Evolutionary conservation across 257 asterid genomes (phyloP), one percentile per base, ranked within the genome.

Genomic region (Linaria vulgaris): DNA sequence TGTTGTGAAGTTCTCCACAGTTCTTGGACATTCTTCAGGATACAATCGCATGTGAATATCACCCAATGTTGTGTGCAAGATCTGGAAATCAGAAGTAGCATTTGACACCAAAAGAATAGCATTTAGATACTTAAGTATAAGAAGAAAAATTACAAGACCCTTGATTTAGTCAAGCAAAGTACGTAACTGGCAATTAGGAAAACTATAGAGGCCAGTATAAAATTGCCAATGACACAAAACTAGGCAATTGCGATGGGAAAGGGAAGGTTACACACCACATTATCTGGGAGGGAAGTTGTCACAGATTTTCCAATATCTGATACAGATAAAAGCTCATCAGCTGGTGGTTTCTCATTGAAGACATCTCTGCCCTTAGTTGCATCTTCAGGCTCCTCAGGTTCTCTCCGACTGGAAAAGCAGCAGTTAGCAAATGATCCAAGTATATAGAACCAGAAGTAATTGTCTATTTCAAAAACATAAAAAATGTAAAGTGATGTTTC

Each of bases 351-450:
- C 77, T 94, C 99, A 69, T 94, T 94, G 56, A 94, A 94, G 62
- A 94, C 99, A 58, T 94, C 99, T 70, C 99, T 79, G 65, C 99
- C 99, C 79, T 94, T 94, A 25, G 85, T 89, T 61, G 97, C 87
- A 81, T 94, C 99, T 73, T 94, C 99, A 59, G 99, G 88, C 74
- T 94, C 99, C 84, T 94, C 99, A 21, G 99, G 97, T 78, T 94
- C 99, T 77, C 97, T 83, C 74, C 81, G 96, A 72, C 99, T 92
- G 45, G 20, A 56, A 74, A 60, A 69, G 59, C 37, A 78, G 50
- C 59, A 68, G 58, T 16, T 56, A 61, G 54, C 46, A 71, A 62
- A 64, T 39, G 12, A 53, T 60, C 57, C 64, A 65, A 61, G 59
- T 59, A 45, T 64, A 20, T 27, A 52, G 39, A 55, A 14, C 16